These are phyloP conservation scores for Fusarium solani-melongenae DNA, from an alignment of 2,329 filamentous ascomycete genomes.

Conservation along the genomic window DNA sequence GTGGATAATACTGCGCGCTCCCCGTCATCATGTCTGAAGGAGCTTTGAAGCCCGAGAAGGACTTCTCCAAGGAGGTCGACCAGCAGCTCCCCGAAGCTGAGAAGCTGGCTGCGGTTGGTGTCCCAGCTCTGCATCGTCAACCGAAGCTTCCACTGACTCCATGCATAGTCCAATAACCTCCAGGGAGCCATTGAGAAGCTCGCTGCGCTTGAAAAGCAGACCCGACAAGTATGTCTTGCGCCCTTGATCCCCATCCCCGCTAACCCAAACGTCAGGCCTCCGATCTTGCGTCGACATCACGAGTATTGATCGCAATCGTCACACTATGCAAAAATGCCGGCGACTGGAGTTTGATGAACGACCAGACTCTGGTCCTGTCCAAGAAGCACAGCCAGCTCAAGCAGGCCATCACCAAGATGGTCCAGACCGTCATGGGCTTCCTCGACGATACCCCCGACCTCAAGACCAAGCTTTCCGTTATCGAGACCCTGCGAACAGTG, in stretches of 20 bases:
- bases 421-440: slow-evolving; percentile 94
- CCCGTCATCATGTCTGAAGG: slow-evolving; percentile 78
- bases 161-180: slow-evolving; percentile 72
- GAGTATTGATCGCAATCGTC: slow-evolving; percentile 87
- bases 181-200: slow-evolving; percentile 95
- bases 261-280: slow-evolving; percentile 73
- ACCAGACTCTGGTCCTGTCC: slow-evolving; percentile 93
- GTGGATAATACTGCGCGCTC: slow-evolving; percentile 11
- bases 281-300: slow-evolving; percentile 93
- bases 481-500: slow-evolving; percentile 94
- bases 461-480: slow-evolving; percentile 91
- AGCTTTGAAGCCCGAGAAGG: slow-evolving; percentile 93
- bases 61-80: slow-evolving; percentile 97
- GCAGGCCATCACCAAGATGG: slow-evolving; percentile 98
- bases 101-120: slow-evolving; percentile 84
- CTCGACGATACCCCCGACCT: slow-evolving; percentile 85
- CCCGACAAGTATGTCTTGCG: slow-evolving; percentile 78
- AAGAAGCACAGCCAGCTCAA: slow-evolving; percentile 99
- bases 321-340: slow-evolving; percentile 93
- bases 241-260: slow-evolving; percentile 23
- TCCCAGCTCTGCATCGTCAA: background rate
- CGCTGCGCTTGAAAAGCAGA: slow-evolving; percentile 91
- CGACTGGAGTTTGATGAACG: slow-evolving; percentile 95
- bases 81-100: slow-evolving; percentile 90
- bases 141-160: slow-evolving; percentile 19